Conservation (phyloP, 805 yeast genomes). For the Teunomyces aglyptinius region DNA sequence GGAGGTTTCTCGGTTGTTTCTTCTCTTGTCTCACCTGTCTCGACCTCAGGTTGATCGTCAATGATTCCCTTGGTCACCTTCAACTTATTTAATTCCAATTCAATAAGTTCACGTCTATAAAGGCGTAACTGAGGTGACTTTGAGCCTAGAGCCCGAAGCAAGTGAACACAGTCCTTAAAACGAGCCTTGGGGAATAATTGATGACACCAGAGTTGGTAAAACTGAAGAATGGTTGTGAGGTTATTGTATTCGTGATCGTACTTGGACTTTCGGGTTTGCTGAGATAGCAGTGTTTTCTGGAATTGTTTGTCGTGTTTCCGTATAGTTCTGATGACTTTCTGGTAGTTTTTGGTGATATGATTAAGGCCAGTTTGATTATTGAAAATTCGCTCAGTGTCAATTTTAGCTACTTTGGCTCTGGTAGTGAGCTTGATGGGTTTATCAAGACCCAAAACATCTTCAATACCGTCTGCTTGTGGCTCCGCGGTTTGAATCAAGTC, state of each 20-base stretch:
- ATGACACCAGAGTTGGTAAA: slow-evolving; percentile 48
- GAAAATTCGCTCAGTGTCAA: slow-evolving; percentile 39
- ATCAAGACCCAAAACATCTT: slow-evolving; percentile 35
- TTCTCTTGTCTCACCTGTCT: background rate
- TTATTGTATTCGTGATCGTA: slow-evolving; percentile 35
- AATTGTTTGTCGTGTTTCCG: slow-evolving; percentile 25
- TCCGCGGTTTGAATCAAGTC: background rate
- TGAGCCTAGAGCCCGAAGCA: slow-evolving; percentile 50
- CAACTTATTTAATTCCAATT: slow-evolving; percentile 25
- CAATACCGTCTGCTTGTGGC: slow-evolving; percentile 5
- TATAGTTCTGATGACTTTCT: slow-evolving; percentile 23
- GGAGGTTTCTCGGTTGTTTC: background rate
- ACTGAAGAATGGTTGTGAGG: slow-evolving; percentile 35
- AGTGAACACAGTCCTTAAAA: slow-evolving; percentile 63
- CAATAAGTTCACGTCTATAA: slow-evolving; percentile 27
- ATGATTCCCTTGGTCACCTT: slow-evolving; percentile 10
- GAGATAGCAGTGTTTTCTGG: slow-evolving; percentile 12
- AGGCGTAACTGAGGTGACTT: slow-evolving; percentile 35
- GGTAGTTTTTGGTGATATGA: slow-evolving; percentile 31
- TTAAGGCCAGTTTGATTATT: slow-evolving; percentile 32
- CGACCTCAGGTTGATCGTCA: slow-evolving; percentile 4
- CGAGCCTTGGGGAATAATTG: slow-evolving; percentile 70
- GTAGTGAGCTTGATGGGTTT: slow-evolving; percentile 32
- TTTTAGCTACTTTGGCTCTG: slow-evolving; percentile 32
- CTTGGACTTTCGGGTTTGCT: slow-evolving; percentile 13